Conservation (phyloP, 2,329 filamentous ascomycete species). For the Diplodia seriata region DNA sequence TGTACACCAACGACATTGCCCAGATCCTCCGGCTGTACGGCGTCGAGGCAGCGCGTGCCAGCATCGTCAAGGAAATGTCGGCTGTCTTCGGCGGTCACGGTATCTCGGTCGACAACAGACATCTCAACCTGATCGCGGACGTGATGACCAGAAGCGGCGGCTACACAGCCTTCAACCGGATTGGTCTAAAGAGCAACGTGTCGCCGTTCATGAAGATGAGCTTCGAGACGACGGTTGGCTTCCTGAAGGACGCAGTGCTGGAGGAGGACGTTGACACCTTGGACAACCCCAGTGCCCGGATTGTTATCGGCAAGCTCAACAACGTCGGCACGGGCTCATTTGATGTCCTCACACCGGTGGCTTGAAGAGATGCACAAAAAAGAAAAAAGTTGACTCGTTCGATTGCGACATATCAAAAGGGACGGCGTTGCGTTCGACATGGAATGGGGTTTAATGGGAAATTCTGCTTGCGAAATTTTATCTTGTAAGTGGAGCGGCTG, state of each 20-base stretch:
- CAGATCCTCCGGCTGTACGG: constrained; percentile 86
- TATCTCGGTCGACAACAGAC: constrained; percentile 88
- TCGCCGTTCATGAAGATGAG: constrained; percentile 98
- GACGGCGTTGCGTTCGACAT: constrained; percentile 6
- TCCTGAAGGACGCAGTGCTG: constrained; percentile 89
- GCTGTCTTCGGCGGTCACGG: constrained; percentile 89
- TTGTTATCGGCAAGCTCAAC: constrained; percentile 84
- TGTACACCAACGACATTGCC: constrained; percentile 91
- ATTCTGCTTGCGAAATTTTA: not conserved
- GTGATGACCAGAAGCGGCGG: constrained; percentile 95
- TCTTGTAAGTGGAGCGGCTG: not conserved
- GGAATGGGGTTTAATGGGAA: not conserved
- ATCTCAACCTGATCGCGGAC: constrained; percentile 94
- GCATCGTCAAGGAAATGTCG: constrained; percentile 85
- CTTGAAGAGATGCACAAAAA: not conserved
- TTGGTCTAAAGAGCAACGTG: constrained; percentile 82
- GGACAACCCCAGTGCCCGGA: constrained; percentile 80
- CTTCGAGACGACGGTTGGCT: constrained; percentile 95
- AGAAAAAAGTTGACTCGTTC: not conserved
- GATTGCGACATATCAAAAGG: not conserved
- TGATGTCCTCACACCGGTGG: constrained; percentile 69
- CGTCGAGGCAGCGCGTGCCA: constrained; percentile 87
- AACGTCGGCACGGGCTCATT: constrained; percentile 90
- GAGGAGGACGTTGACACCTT: constrained; percentile 92
- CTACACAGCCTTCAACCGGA: constrained; percentile 91